Conservation (phyloP, 192 early-diverging fungal species). For the Linnemannia schmuckeri region DNA sequence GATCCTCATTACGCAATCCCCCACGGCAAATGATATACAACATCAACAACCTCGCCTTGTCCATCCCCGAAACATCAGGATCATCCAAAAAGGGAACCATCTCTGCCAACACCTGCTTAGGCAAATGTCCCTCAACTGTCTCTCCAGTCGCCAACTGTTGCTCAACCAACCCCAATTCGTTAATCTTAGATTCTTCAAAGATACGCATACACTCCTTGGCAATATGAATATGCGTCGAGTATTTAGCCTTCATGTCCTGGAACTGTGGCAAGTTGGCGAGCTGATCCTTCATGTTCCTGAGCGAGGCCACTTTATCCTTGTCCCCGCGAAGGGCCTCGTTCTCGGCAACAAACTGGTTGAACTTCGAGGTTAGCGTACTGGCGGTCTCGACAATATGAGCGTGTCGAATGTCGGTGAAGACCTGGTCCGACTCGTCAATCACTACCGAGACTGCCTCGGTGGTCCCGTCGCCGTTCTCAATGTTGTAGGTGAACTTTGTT, state of each 20-base stretch:
- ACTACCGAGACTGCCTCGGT: constrained; percentile 62
- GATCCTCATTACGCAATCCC: constrained; percentile 80
- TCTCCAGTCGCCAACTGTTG: constrained; percentile 85
- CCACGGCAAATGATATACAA: constrained; percentile 85
- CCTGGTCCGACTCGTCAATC: constrained; percentile 83
- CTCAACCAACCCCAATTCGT: constrained; percentile 78
- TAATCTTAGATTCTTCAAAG: constrained; percentile 79
- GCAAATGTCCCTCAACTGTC: constrained; percentile 75
- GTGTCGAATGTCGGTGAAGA: constrained; percentile 84
- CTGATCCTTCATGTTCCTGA: constrained; percentile 91
- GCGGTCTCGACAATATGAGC: constrained; percentile 86
- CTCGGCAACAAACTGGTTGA: constrained; percentile 84
- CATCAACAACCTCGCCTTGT: constrained; percentile 86
- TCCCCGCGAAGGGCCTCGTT: constrained; percentile 73
- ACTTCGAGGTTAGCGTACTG: constrained; percentile 76
- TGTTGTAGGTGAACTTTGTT: constrained; percentile 72
- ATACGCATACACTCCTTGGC: constrained; percentile 85
- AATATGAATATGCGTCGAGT: constrained; percentile 88
- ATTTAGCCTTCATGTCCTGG: constrained; percentile 85
- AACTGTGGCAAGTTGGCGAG: constrained; percentile 87
- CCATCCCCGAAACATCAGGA: constrained; percentile 69
- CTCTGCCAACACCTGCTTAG: constrained; percentile 79
- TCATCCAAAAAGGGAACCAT: constrained; percentile 85
- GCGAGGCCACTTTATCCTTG: constrained; percentile 69
- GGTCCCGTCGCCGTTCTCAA: constrained; percentile 59